Base-by-base conservation (phyloP, 2,329 filamentous ascomycete genomes). In the Penicillium griseofulvum region DNA sequence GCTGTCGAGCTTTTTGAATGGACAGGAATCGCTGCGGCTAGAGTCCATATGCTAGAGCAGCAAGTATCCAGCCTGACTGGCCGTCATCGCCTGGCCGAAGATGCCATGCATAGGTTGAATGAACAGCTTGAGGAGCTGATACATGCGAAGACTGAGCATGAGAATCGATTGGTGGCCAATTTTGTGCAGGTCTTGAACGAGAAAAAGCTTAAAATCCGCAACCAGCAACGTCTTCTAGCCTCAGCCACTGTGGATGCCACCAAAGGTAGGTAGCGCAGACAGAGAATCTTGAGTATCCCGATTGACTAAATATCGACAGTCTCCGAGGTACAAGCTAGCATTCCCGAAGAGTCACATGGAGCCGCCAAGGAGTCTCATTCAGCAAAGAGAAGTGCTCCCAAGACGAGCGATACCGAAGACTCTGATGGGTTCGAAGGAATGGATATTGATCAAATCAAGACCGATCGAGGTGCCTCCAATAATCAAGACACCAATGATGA, bases 181-280 rank as follows among this genome's bases (percentile, higher is more conserved):
- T 86, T 85, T 57, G 77, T 77, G 50, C 76, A 79, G 45, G 64
- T 87, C 24, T 71, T 87, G 9, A 87, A 87, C 55, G 79, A 81
- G 58, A 87, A 87, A 71, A 87, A 87, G 71, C 74, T 83, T 6
- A 87, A 87, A 65, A 86, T 87, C 46, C 73, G 84, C 47, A 84
- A 85, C 62, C 83, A 85, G 67, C 82, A 83, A 64, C 77, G 83
- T 22, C 68, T 86, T 6, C 66, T 86, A 14, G 76, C 78, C 16
- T 73, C 76, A 29, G 80, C 79, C 9, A 80, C 80, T 52, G 60
- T 77, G 17, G 75, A 81, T 62, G 61, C 64, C 26, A 62, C 60
- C 26, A 71, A 70, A 69, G 62, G 70, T 77, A 67, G 54, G 38
- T 36, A 17, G 58, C 19, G 19, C n/a, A 34, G 26, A 28, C 11